Percentiles rank a stretch among this genome's conserved stretches.
phyloP scores from a whole-genome alignment of 2,329 filamentous ascomycete species.

The Penicillium sp. region DNA sequence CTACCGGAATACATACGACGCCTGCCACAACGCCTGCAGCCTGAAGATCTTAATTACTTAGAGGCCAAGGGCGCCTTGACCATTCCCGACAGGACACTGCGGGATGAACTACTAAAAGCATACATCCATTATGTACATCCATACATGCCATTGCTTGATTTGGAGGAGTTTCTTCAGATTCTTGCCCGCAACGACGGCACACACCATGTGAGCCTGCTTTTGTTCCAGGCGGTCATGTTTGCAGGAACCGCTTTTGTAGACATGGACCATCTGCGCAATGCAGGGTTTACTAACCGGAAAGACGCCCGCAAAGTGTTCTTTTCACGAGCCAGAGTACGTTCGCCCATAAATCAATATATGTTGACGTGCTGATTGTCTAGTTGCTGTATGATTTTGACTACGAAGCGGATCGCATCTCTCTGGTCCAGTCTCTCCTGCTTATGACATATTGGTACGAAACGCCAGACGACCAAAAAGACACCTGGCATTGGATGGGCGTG shows the following conservation, averaged over 20 bases:
- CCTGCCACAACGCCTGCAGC: conserved; percentile 69
- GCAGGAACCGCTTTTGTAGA: conserved; percentile 85
- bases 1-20: conserved; percentile 72
- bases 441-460: conserved; percentile 99
- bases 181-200: conserved; percentile 66
- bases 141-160: conserved; percentile 82
- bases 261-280: conserved; percentile 68
- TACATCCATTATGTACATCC: conserved; percentile 90
- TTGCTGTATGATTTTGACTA: conserved; percentile 92
- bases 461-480: conserved; percentile 94
- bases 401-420: conserved; percentile 79
- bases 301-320: conserved; percentile 85
- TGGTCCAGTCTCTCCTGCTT: conserved; percentile 82
- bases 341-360: not conserved
- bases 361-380: conserved; percentile 3
- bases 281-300: conserved; percentile 74
- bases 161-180: conserved; percentile 55
- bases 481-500: conserved; percentile 98
- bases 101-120: conserved; percentile 74
- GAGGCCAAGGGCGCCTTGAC: conserved; percentile 78
- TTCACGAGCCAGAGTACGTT: conserved; percentile 73
- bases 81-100: conserved; percentile 65
- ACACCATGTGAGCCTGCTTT: conserved; percentile 71
- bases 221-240: conserved; percentile 96
- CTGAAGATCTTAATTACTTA: conserved; percentile 79